Base-by-base conservation (phyloP, 495 filamentous ascomycete species). In the Hyaloscypha bicolor region DNA sequence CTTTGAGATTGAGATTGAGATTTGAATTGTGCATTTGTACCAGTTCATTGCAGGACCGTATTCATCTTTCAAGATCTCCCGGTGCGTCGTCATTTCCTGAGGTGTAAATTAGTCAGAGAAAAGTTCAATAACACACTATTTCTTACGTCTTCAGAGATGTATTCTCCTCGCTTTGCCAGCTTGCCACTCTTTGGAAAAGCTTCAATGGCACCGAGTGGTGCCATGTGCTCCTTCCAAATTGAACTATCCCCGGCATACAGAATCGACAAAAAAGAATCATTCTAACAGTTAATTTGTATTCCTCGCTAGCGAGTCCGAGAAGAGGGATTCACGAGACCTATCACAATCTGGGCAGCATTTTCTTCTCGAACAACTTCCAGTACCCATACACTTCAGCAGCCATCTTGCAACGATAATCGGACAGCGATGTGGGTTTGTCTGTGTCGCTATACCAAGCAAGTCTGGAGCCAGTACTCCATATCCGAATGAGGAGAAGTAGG, bases 381-480 rank as follows among this genome's bases (percentile, higher is more conserved):
- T 75, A 75, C 9, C 71, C 70, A 16, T 53, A 51, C 30, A 51
- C 35, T 12, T 63, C 58, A 82, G 72, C 3, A 42, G 74, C 63
- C 76, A 82, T 81, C 3, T 76, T 73, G 33, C 75, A 63, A 12
- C 62, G 58, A 66, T 84, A 85, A 1, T 66, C 62, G 12, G 69
- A 68, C 19, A 73, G 21, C 9, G 74, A 72, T 0, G 55, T 55
- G 1, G 81, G 81, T 63, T 79, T 79, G 62, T 77, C 75, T 0
- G 81, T 79, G 25, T 75, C 78, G 0, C 82, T 82, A 55, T 81
- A 85, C 16, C 81, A 0, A 85, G 76, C 2, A 83, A 71, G 69
- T 84, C 82, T 0, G 82, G 82, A 8, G 73, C 80, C 1, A 85
- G 48, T 19, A 85, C 69, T 11, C 82, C 82, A 64, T 82, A 82